phyloP scores from a whole-genome alignment of 148 eudicot species.

The Rhododendron molle region DNA sequence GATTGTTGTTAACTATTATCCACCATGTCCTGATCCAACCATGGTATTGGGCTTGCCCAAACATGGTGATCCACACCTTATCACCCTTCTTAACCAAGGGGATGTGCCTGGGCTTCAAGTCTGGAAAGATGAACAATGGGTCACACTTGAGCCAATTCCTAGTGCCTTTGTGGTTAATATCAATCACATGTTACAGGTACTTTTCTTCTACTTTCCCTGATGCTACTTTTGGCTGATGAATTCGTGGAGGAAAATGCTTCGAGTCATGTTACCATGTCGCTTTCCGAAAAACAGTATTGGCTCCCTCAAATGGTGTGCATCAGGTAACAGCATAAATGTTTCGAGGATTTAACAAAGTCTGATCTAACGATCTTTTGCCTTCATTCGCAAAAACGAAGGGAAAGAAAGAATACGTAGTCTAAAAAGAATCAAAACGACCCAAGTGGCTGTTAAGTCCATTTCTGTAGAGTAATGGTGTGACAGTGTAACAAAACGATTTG shows the following conservation, averaged over 20 bases:
- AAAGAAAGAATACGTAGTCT: no score
- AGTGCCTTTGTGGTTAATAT: conserved; percentile 12
- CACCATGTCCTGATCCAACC: conserved; percentile 28
- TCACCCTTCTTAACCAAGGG: conserved; percentile 15
- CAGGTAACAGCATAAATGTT: no score
- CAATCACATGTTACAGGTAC: conserved; percentile 10
- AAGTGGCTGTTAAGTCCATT: no score
- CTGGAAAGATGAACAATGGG: conserved; percentile 14
- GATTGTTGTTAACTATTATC: conserved; percentile 16
- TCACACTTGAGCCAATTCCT: conserved; percentile 16
- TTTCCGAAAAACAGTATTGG: no score
- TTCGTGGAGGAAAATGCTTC: not conserved
- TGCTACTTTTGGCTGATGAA: not conserved
- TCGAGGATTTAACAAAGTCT: no score
- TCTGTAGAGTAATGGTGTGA: no score
- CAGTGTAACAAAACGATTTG: no score
- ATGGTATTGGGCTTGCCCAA: conserved; percentile 12
- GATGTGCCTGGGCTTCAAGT: conserved; percentile 16
- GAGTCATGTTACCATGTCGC: no score
- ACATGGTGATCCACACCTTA: conserved; percentile 17
- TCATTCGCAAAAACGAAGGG: no score
- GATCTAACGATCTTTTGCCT: no score
- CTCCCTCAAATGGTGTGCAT: no score
- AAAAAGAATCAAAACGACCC: no score
- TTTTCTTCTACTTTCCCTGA: not conserved